Percentiles rank a stretch among this genome's conserved stretches.
Evolutionary conservation across 768 basidiomycete genomes (phyloP).

Genomic region (Saitozyma podzolica): DNA sequence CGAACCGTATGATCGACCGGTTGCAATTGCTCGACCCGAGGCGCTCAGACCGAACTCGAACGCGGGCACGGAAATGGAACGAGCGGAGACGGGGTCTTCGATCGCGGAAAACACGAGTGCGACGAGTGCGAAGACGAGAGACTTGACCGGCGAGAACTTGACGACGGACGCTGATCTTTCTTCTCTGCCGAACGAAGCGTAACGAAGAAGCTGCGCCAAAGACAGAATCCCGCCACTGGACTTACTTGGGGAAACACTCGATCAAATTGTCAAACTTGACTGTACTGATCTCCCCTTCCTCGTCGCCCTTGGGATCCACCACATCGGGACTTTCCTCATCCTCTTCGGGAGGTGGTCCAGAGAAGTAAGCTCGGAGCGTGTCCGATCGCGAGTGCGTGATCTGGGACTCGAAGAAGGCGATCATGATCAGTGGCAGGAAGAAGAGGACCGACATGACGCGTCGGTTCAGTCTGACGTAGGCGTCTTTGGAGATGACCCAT

Average conservation of each 20-base stretch:
- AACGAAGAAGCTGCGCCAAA: no score
- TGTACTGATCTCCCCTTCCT: slow-evolving; percentile 65
- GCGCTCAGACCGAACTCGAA: no score
- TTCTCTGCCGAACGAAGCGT: no score
- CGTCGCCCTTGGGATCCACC: slow-evolving; percentile 72
- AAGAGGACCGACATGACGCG: slow-evolving; percentile 77
- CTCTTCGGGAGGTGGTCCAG: slow-evolving; percentile 40
- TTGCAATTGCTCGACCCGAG: no score
- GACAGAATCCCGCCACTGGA: neutral
- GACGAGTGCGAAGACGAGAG: no score
- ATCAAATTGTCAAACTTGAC: slow-evolving; percentile 36
- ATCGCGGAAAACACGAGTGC: no score
- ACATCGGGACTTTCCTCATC: slow-evolving; percentile 54
- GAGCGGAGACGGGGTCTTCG: no score
- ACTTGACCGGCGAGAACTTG: no score
- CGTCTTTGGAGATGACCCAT: slow-evolving; percentile 56
- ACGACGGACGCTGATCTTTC: no score
- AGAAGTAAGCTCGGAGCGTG: slow-evolving; percentile 29
- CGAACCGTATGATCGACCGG: no score
- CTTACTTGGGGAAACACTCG: slow-evolving; percentile 49
- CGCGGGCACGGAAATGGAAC: no score
- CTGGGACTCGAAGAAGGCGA: slow-evolving; percentile 74
- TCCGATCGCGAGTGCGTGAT: slow-evolving; percentile 32
- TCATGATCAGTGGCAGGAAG: slow-evolving; percentile 70
- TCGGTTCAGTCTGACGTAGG: slow-evolving; percentile 77